Base-by-base conservation (phyloP, 106 monocot genomes). In the Agapanthus africanus region DNA sequence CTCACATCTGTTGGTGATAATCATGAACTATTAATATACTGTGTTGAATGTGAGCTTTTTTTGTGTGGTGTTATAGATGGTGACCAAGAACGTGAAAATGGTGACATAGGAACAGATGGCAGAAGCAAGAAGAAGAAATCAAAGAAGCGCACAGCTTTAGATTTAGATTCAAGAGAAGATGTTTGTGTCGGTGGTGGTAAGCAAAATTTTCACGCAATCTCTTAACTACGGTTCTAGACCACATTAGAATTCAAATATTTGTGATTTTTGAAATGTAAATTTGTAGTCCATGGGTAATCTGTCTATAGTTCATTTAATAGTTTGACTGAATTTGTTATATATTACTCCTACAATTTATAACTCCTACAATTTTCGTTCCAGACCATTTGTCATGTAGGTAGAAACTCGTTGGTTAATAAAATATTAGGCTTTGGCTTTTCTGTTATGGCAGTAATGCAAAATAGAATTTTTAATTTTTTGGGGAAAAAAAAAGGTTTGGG, bases 41-140 rank as follows among this genome's bases (percentile, higher is more conserved):
- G n/a, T n/a, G n/a, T n/a, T n/a, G n/a, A n/a, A n/a, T n/a, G n/a
- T n/a, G n/a, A n/a, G n/a, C n/a, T n/a, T n/a, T n/a, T n/a, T n/a
- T n/a, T n/a, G n/a, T n/a, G n/a, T n/a, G n/a, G n/a, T 62, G 62
- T 35, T 62, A 36, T 15, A 62, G 62, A 62, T 62, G 62, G 35
- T 62, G 62, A 62, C 23, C 11, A 62, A 62, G 62, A 11, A 36
- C 35, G 35, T 1, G 62, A 36, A 26, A 33, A 36, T 62, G 11
- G 4, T 14, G 23, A 62, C 62, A 9, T 35, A 19, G 62, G 62
- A 36, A 62, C 62, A 16, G 35, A 15, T 35, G 19, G 35, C 3
- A 62, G 18, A 37, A 73, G 15, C 13, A 40, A 64, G 19, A 73
- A 64, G 13, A 73, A 36, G 26, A 73, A 65, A 73, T 65, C 73